These are phyloP conservation scores for Kappamyces sp. DNA, from an alignment of 192 early-diverging fungal species.

Conservation along the genomic window DNA sequence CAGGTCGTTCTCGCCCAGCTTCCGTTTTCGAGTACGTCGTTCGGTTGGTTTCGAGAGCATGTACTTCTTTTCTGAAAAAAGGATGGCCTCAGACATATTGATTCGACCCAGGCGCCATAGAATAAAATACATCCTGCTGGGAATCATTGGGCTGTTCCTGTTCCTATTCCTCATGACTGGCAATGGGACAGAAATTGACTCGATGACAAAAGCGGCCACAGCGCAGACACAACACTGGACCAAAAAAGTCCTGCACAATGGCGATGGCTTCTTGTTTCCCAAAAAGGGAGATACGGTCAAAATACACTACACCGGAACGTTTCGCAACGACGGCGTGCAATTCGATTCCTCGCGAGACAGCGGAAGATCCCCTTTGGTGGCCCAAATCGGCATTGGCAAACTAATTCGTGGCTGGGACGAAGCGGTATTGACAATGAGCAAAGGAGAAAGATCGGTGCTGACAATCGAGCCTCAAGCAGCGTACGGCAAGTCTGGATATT, in stretches of 20 bases:
- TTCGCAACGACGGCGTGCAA: not conserved
- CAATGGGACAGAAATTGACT: too few relatives aligned
- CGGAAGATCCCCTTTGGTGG: slow-evolving; percentile 3
- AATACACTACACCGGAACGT: slow-evolving; percentile 5
- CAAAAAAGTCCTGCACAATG: not conserved
- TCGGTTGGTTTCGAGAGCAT: too few relatives aligned
- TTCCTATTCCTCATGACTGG: too few relatives aligned
- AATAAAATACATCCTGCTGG: too few relatives aligned
- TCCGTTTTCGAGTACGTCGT: too few relatives aligned
- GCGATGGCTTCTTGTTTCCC: not conserved
- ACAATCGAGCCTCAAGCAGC: slow-evolving; percentile 58
- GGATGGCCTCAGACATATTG: too few relatives aligned
- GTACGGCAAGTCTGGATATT: slow-evolving; percentile 58
- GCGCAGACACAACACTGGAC: slow-evolving; percentile 3
- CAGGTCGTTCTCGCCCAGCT: too few relatives aligned
- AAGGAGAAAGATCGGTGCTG: slow-evolving; percentile 58
- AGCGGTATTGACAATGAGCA: slow-evolving; percentile 54
- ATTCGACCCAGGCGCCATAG: too few relatives aligned
- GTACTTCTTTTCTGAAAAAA: too few relatives aligned
- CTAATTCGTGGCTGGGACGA: slow-evolving; percentile 71
- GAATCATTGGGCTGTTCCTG: too few relatives aligned
- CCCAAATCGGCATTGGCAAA: slow-evolving; percentile 9
- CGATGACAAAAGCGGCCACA: too few relatives aligned
- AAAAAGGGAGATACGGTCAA: not conserved
- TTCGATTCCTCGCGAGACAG: slow-evolving; percentile 7